Conservation (phyloP, 1,284 basidiomycete genomes). For the Cryptococcus sp. region DNA sequence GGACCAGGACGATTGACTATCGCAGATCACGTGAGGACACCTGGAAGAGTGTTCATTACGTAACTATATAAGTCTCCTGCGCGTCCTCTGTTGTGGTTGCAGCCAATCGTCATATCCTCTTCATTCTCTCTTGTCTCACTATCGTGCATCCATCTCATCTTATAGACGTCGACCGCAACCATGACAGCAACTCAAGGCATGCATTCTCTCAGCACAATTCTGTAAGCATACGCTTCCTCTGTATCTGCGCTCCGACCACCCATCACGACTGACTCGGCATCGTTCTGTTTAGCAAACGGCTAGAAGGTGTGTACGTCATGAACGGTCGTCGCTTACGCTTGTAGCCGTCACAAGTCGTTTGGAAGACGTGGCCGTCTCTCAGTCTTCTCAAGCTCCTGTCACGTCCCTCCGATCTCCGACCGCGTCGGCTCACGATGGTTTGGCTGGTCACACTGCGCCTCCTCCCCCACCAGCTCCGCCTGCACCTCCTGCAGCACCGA, state of each 20-base stretch:
- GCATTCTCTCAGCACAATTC: slow-evolving; percentile 47
- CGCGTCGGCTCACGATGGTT: slow-evolving; percentile 45
- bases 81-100: too few species aligned
- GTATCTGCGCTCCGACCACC: slow-evolving; percentile 48
- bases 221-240: slow-evolving; percentile 32
- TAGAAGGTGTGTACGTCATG: slow-evolving; percentile 59
- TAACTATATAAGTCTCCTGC: not conserved
- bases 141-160: not conserved
- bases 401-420: slow-evolving; percentile 37
- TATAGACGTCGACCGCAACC: not conserved
- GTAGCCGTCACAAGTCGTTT: slow-evolving; percentile 93
- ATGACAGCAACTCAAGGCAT: slow-evolving; percentile 34
- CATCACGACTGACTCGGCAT: slow-evolving; percentile 66
- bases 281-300: slow-evolving; percentile 41
- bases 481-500: slow-evolving; percentile 48
- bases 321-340: not conserved
- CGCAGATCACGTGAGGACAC: too few species aligned
- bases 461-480: slow-evolving; percentile 54
- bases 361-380: slow-evolving; percentile 77
- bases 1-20: too few species aligned
- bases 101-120: too few species aligned
- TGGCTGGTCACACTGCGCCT: slow-evolving; percentile 42
- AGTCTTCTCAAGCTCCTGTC: slow-evolving; percentile 30
- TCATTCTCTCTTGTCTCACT: too few species aligned
- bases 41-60: not conserved